phyloP scores from a whole-genome alignment of 345 rosid genomes.

The Combretum micranthum region DNA sequence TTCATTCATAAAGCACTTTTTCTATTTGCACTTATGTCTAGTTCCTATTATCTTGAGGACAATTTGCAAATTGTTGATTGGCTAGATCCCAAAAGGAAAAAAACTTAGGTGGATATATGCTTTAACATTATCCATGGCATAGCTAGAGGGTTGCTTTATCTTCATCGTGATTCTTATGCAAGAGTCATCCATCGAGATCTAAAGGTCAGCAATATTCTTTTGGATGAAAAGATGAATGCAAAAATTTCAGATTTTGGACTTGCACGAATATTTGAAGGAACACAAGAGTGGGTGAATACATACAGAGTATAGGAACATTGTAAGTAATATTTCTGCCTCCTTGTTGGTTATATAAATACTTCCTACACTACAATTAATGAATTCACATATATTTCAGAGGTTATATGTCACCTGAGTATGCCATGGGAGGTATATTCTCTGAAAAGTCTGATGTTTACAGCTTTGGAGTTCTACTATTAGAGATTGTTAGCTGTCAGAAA shows the following conservation, averaged over 20 bases:
- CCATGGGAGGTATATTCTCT: no score
- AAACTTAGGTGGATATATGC: slow-evolving; percentile 19
- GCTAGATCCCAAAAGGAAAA: slow-evolving; percentile 8
- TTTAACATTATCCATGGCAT: slow-evolving; percentile 23
- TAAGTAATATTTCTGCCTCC: no score
- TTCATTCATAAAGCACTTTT: background rate
- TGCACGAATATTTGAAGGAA: slow-evolving; percentile 19
- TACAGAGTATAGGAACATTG: slow-evolving; percentile 11
- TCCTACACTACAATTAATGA: no score
- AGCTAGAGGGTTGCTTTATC: slow-evolving; percentile 25
- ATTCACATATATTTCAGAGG: no score
- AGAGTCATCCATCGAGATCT: slow-evolving; percentile 30
- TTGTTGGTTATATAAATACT: no score
- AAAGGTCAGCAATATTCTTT: slow-evolving; percentile 20
- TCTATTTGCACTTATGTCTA: background rate
- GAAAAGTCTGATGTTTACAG: no score
- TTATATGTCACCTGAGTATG: no score
- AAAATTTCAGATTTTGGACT: slow-evolving; percentile 31
- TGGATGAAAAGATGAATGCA: slow-evolving; percentile 21
- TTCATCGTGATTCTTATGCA: slow-evolving; percentile 24
- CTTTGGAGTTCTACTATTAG: no score
- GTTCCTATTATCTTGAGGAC: background rate
- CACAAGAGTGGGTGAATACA: slow-evolving; percentile 9
- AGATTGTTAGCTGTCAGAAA: no score
- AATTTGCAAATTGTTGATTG: background rate